Base-by-base conservation (phyloP, 169 alveolate genomes). In the Plasmodium billcollinsi region DNA sequence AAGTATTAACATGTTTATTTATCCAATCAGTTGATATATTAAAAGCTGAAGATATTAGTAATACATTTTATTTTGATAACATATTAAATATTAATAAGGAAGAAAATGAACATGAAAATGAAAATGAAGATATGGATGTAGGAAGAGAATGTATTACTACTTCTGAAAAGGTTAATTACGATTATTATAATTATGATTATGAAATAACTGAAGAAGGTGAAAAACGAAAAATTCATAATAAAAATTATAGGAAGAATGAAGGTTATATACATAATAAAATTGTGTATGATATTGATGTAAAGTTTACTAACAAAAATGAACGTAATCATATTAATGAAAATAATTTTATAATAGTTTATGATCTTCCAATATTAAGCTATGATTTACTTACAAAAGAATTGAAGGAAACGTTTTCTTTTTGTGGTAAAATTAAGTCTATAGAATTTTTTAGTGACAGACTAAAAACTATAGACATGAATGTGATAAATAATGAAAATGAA, bases 51-150 rank as follows among this genome's bases (percentile, higher is more conserved):
- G 90, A 80, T 69, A 80, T 80, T 56, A 80, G 63, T 15, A 58
- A 67, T 49, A 80, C 90, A n/a, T 80, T 80, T 80, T 69, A 80
- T 69, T 80, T 69, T 58, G 90, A 80, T 18, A 63, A 80, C 15
- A 63, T 80, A 5, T 45, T 80, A 54, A 15, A 43, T 50, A 74
- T 21, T 50, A 61, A 50, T 74, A 74, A 50, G 54, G 86, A 73
- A 20, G 21, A 43, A 26, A 50, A 49, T 45, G 88, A 20, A 24
- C 59, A 12, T 73, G 29, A 15, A 54, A 26, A 71, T 8, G 33
- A 63, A 73, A 73, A 9, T 21, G 47, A 33, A 54, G 47, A 73
- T 61, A 50, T 3, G 21, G 61, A 59, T 14, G 29, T 24, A 20
- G 67, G n/a, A 59, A 47, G 12, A 11, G 39, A 54, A 24, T 29